Evolutionary conservation across 306 rosid species (phyloP), one percentile per base, ranked within the genome.

Genomic region (Casuarina cunninghamiana): DNA sequence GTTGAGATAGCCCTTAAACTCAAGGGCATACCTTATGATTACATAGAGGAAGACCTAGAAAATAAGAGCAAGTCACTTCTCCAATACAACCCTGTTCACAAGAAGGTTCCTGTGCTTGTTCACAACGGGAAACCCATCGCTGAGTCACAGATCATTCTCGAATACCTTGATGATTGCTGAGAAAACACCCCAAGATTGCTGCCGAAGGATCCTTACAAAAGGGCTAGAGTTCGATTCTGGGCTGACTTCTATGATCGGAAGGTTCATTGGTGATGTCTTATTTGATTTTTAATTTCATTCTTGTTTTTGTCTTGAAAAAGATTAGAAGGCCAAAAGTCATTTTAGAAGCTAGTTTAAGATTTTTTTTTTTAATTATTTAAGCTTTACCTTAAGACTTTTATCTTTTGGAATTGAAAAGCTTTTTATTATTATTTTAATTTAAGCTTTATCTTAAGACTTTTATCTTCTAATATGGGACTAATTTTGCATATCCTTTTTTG

Each of bases 151-250:
- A 69, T 83, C 45, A 83, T 88, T 62, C 81, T 84, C 15, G 86
- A 87, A 73, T 86, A 86, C 73, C 76, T 85, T 2, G 84, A 87
- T 48, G 90, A 87, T 45, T 5, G 35, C 7, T 83, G 90, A 89
- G 74, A 54, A 11, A 32, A 77, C 2, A 10, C 32, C 16, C 90
- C 88, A 21, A 82, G 63, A 48, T 41, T 90, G 7, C 50, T 90
- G 45, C 85, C 86, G 0, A 72, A 75, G 2, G 83, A 81, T 72
- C 89, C 88, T 44, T 80, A 81, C 48, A 62, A 72, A 15, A 81
- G 84, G 65, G 83, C 86, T 58, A 81, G 79, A 74, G 4, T 79
- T 41, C 86, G 87, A 8, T 85, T 87, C 11, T 89, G 88, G 90
- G 77, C 67, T 9, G 74, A 71, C 35, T 86, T 48, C 60, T 77